Evolutionary conservation across 2,329 filamentous ascomycete species (phyloP).

Genomic region (Exophiala lecanii-corni): DNA sequence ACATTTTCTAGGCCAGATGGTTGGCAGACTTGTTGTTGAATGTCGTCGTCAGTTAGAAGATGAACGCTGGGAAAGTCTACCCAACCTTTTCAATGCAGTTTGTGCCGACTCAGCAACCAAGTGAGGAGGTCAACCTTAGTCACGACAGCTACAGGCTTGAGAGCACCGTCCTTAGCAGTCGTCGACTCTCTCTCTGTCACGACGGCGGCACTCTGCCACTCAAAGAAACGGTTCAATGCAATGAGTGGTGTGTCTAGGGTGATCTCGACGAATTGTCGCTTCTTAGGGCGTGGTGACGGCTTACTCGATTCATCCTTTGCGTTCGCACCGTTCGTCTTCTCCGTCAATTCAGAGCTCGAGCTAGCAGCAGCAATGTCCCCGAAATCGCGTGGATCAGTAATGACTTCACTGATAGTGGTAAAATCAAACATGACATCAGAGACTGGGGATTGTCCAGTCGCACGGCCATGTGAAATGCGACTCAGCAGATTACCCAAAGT

Average conservation of each 20-base stretch:
- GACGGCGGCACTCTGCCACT: slow-evolving; percentile 95
- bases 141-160: slow-evolving; percentile 82
- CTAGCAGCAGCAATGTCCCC: slow-evolving; percentile 25
- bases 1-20: no score
- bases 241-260: slow-evolving; percentile 81
- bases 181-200: slow-evolving; percentile 67
- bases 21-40: no score
- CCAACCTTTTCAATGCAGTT: slow-evolving; percentile 26
- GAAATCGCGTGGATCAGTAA: slow-evolving; percentile 76
- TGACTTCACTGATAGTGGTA: slow-evolving; percentile 75
- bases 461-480: slow-evolving; percentile 80
- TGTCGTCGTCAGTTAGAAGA: no score
- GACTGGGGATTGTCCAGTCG: slow-evolving; percentile 67
- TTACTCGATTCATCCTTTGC: slow-evolving; percentile 33
- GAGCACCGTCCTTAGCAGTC: slow-evolving; percentile 42
- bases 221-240: slow-evolving; percentile 72
- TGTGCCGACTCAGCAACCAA: slow-evolving; percentile 73
- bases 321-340: slow-evolving; percentile 23
- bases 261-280: slow-evolving; percentile 82
- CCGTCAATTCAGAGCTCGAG: slow-evolving; percentile 14
- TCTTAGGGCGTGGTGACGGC: slow-evolving; percentile 29
- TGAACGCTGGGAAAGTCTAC: no score
- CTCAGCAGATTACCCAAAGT: slow-evolving; percentile 92
- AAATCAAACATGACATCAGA: slow-evolving; percentile 97
- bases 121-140: slow-evolving; percentile 90